Base-by-base conservation (phyloP, 257 asterid genomes). In the Nicotiana tomentosiformis region DNA sequence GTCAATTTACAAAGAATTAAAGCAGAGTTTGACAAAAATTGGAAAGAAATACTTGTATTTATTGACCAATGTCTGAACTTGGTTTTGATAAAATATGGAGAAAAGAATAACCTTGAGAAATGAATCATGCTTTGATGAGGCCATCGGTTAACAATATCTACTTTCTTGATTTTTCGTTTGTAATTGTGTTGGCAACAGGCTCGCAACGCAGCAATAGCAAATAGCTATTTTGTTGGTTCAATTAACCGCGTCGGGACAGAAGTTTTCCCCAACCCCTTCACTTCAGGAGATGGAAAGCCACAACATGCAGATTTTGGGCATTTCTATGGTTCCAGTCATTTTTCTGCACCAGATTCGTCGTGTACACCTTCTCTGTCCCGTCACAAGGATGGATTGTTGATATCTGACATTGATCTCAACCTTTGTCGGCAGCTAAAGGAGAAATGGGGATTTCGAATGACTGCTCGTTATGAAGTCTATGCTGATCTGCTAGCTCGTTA, bases 381-480 rank as follows among this genome's bases (percentile, higher is more conserved):
- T 20, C 82, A 81, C 93, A 91, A 80, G 84, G 97, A 95, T 53
- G 98, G 98, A 17, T 56, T 95, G 87, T 78, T 95, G 90, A 87
- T 95, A 80, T 85, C 98, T 3, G 97, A 92, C 87, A 69, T 95
- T 92, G 98, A 95, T 87, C 97, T 95, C 77, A 95, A 95, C 86
- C 95, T 94, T 18, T 95, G 98, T 78, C 83, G 98, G 70, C 99
- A 95, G 80, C 81, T 95, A 3, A 95, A 95, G 92, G 99, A 95
- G 87, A 94, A 92, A 87, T 95, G 99, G 99, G 99, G 97, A 30
- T 94, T 94, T 29, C 92, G 97, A 32, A 95, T 95, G 99, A 95
- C 99, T 77, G 96, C 98, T 37, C 86, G 99, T 6, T 94, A 95
- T 66, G 99, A 95, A 1, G 64, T 90, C 49, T 94, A 94, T 64